Percentiles rank a stretch among this genome's conserved stretches.
Evolutionary conservation across 2,329 filamentous ascomycete genomes (phyloP).

Genomic region (Samsoniella hepiali): DNA sequence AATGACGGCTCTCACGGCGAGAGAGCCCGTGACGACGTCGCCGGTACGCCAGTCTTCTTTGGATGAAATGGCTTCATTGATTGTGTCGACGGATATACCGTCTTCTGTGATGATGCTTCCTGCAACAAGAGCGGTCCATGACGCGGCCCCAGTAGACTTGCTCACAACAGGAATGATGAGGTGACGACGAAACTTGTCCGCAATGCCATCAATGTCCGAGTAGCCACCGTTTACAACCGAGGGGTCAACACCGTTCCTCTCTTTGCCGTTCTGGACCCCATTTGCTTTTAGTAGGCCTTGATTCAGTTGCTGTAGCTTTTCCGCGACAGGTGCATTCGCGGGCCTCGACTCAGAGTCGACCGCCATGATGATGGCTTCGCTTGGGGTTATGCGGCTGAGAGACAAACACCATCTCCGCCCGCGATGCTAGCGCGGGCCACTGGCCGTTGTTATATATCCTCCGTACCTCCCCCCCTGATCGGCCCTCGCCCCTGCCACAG

Average conservation of each 20-base stretch:
- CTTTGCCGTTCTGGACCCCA: not conserved
- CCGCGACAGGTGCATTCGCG: not conserved
- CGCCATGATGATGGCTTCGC: slow-evolving; percentile 12
- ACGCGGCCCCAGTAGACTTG: not conserved
- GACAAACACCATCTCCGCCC: not conserved
- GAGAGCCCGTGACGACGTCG: not conserved
- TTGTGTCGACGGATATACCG: not conserved
- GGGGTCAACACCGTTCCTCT: not conserved
- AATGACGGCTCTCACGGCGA: slow-evolving; percentile 6
- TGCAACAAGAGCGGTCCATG: slow-evolving; percentile 8
- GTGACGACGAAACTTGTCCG: slow-evolving; percentile 12
- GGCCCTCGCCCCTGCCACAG: not conserved
- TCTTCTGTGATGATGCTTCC: not conserved
- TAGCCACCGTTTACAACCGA: not conserved
- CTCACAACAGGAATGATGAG: not conserved
- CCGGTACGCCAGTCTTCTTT: not conserved
- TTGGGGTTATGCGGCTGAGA: not conserved
- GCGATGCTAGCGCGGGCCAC: slow-evolving; percentile 3
- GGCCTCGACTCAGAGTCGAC: slow-evolving; percentile 2
- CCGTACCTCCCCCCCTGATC: not conserved
- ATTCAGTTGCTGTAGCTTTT: not conserved
- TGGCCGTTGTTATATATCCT: slow-evolving; percentile 9
- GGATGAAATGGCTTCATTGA: not conserved
- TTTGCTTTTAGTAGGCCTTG: not conserved
- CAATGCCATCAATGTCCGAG: slow-evolving; percentile 5